Evolutionary conservation across 495 filamentous ascomycete genomes (phyloP).

Genomic region (Penicillium silybi): DNA sequence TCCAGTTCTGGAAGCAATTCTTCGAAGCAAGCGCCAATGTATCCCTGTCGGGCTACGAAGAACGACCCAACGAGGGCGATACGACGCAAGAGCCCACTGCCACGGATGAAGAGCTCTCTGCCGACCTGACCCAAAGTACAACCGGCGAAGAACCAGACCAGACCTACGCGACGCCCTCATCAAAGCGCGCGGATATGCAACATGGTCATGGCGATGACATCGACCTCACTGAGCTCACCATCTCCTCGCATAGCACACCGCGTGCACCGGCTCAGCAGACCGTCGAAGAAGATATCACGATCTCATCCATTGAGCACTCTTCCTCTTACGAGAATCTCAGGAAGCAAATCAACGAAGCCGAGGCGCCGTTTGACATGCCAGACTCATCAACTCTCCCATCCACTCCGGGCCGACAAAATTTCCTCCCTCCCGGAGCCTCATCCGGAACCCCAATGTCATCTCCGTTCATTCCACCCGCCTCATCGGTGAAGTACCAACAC

Average conservation of each 20-base stretch:
- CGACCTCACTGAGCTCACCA: constrained; percentile 49
- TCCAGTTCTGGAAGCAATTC: constrained; percentile 98
- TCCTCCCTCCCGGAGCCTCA: constrained; percentile 28
- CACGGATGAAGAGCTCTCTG: constrained; percentile 48
- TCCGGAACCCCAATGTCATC: constrained; percentile 38
- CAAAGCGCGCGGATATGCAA: constrained; percentile 17
- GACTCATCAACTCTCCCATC: constrained; percentile 42
- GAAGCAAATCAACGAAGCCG: constrained; percentile 25
- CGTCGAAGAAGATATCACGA: constrained; percentile 56
- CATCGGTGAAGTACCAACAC: constrained; percentile 30
- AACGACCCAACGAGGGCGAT: constrained; percentile 53
- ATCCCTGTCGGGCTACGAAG: constrained; percentile 93
- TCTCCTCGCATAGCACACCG: constrained; percentile 50
- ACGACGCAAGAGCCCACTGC: constrained; percentile 47
- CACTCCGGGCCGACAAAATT: constrained; percentile 34
- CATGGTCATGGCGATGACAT: constrained; percentile 46
- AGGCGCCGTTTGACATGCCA: constrained; percentile 34
- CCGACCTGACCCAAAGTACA: constrained; percentile 40
- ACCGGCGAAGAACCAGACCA: constrained; percentile 22
- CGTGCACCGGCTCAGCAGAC: constrained; percentile 45
- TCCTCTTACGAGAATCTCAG: constrained; percentile 31
- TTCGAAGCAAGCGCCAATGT: constrained; percentile 98
- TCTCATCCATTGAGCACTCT: constrained; percentile 53
- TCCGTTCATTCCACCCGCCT: constrained; percentile 48
- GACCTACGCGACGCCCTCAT: constrained; percentile 37